These are phyloP conservation scores for Aspergillus vadensis DNA, from an alignment of 2,329 filamentous ascomycete species.

Conservation along the genomic window DNA sequence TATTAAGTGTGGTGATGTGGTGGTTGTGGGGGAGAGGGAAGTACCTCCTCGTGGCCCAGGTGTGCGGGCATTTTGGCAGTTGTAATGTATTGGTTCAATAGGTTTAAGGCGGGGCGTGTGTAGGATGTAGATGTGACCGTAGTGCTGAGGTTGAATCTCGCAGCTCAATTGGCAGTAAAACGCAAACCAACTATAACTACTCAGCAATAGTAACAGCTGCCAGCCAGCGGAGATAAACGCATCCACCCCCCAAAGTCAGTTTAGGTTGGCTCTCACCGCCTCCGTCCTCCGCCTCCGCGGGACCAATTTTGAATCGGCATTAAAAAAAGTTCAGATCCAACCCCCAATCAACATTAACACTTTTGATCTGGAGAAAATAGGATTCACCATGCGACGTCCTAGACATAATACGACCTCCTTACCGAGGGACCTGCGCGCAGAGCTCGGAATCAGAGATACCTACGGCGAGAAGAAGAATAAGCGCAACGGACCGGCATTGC, in stretches of 20 bases:
- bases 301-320: slow-evolving; percentile 21
- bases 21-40: slow-evolving; percentile 10
- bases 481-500: slow-evolving; percentile 35
- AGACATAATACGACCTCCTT: slow-evolving; percentile 46
- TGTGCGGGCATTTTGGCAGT: slow-evolving; percentile 39
- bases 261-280: slow-evolving; percentile 22
- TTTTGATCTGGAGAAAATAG: not conserved
- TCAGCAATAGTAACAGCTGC: too few species aligned
- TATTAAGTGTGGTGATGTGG: not conserved
- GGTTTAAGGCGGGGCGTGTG: too few species aligned
- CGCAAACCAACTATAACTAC: too few species aligned
- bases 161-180: too few species aligned
- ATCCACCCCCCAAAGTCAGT: not conserved
- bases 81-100: too few species aligned
- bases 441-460: slow-evolving; percentile 43
- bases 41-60: slow-evolving; percentile 47
- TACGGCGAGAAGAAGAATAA: slow-evolving; percentile 37
- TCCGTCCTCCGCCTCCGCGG: slow-evolving; percentile 26
- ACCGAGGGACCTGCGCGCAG: slow-evolving; percentile 41
- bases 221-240: too few species aligned
- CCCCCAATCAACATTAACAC: not conserved
- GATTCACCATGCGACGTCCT: slow-evolving; percentile 35
- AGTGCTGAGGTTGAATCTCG: too few species aligned
- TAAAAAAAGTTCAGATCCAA: slow-evolving; percentile 24
- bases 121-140: not conserved